Conservation (phyloP, 495 filamentous ascomycete genomes). For the Tetracladium marchalianum region DNA sequence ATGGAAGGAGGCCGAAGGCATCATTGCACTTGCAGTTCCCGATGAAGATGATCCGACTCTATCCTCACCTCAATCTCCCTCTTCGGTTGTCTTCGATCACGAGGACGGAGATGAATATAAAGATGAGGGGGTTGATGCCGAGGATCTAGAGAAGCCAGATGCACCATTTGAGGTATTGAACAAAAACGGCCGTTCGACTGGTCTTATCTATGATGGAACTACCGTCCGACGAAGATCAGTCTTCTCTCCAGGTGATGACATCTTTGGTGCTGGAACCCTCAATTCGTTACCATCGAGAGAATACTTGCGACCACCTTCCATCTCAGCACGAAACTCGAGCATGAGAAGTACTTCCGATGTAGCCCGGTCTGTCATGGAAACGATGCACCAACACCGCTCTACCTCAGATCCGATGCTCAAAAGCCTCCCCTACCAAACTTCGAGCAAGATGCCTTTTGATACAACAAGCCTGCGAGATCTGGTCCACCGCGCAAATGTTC, state of each 20-base stretch:
- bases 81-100: constrained; percentile 16
- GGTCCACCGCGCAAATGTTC: constrained; percentile 70
- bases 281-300: constrained; percentile 28
- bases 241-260: constrained; percentile 53
- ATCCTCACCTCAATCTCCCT: constrained; percentile 19
- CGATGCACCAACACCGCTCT: constrained; percentile 60
- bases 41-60: constrained; percentile 57
- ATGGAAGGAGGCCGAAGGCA: constrained; percentile 82
- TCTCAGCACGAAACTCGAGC: constrained; percentile 21
- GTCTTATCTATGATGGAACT: constrained; percentile 24
- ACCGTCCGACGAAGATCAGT: constrained; percentile 40
- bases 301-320: constrained; percentile 5
- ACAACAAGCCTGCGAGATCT: constrained; percentile 81
- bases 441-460: constrained; percentile 82
- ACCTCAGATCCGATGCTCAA: constrained; percentile 36
- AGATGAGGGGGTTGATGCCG: constrained; percentile 51
- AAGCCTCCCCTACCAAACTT: constrained; percentile 33
- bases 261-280: constrained; percentile 36
- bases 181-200: constrained; percentile 26
- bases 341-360: constrained; percentile 34
- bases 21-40: constrained; percentile 75
- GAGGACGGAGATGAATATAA: constrained; percentile 13
- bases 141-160: constrained; percentile 34
- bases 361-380: constrained; percentile 72
- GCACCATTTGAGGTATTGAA: constrained; percentile 27